Evolutionary conservation across 2,329 filamentous ascomycete species (phyloP).

Genomic region (Penicillium aurantiogriseum): DNA sequence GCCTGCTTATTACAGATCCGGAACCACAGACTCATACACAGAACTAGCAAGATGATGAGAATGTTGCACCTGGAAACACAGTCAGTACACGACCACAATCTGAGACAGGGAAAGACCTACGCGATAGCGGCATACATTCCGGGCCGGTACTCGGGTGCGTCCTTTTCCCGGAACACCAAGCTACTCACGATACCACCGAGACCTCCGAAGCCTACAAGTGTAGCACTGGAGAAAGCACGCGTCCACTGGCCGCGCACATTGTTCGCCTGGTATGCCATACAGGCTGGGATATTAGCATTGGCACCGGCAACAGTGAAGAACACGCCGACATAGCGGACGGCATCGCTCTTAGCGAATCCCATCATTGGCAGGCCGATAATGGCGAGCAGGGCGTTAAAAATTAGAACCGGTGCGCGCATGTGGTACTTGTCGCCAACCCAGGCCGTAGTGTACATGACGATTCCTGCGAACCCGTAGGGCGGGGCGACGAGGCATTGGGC

Average conservation of each 20-base stretch:
- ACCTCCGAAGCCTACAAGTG: slow-evolving; percentile 72
- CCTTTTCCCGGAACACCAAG: slow-evolving; percentile 62
- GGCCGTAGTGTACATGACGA: slow-evolving; percentile 60
- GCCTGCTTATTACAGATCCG: slow-evolving; percentile 35
- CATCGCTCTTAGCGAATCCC: slow-evolving; percentile 60
- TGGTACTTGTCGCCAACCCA: slow-evolving; percentile 66
- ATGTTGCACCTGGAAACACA: slow-evolving; percentile 31
- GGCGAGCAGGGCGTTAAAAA: slow-evolving; percentile 64
- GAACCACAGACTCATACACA: slow-evolving; percentile 33
- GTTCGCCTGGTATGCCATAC: slow-evolving; percentile 80
- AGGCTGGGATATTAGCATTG: slow-evolving; percentile 72
- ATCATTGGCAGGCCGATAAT: slow-evolving; percentile 71
- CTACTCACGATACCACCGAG: slow-evolving; percentile 75
- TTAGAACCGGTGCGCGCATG: slow-evolving; percentile 64
- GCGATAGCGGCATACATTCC: slow-evolving; percentile 36
- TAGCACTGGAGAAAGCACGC: slow-evolving; percentile 73
- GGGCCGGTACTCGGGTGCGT: slow-evolving; percentile 37
- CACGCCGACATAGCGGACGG: slow-evolving; percentile 68
- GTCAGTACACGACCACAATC: slow-evolving; percentile 9
- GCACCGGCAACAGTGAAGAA: slow-evolving; percentile 74
- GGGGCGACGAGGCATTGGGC: slow-evolving; percentile 71
- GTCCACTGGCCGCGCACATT: slow-evolving; percentile 90
- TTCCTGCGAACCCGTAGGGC: slow-evolving; percentile 64
- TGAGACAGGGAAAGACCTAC: slow-evolving; percentile 20
- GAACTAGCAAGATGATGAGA: slow-evolving; percentile 33